Evolutionary conservation across 164 flowering plant species (phyloP).

Genomic region (Buxus sempervirens): DNA sequence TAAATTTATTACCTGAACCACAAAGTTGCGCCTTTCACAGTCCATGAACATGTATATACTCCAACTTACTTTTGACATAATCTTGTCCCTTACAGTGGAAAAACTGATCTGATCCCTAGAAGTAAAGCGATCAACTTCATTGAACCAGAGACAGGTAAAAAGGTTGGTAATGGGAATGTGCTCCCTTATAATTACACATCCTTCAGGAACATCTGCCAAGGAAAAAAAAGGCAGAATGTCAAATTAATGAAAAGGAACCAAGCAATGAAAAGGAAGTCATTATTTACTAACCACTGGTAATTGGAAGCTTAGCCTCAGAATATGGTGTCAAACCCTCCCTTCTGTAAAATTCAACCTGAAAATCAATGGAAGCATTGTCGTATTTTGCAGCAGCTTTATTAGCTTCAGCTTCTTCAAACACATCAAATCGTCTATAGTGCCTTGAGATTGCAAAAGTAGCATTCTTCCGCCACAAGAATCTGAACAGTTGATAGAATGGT

Average conservation of each 20-base stretch:
- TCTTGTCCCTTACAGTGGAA: conserved; percentile 80
- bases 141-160: conserved; percentile 93
- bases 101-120: conserved; percentile 94
- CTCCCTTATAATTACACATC: conserved; percentile 83
- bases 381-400: conserved; percentile 93
- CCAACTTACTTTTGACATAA: conserved; percentile 66
- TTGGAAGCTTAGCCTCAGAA: conserved; percentile 80
- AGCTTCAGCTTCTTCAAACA: conserved; percentile 92
- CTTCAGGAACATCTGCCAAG: conserved; percentile 94
- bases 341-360: conserved; percentile 76
- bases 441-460: conserved; percentile 87
- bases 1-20: conserved; percentile 61
- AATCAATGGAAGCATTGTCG: conserved; percentile 79
- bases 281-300: conserved; percentile 72
- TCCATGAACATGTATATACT: conserved; percentile 77
- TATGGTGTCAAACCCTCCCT: conserved; percentile 86
- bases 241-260: conserved; percentile 3
- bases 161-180: conserved; percentile 89
- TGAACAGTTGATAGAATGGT: conserved; percentile 22
- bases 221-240: conserved; percentile 10
- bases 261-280: not conserved
- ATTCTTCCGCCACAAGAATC: conserved; percentile 89
- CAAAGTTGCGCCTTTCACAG: conserved; percentile 93
- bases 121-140: conserved; percentile 97
- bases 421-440: conserved; percentile 92